Conservation (phyloP, 306 rosid genomes). For the Prunus salicina region DNA sequence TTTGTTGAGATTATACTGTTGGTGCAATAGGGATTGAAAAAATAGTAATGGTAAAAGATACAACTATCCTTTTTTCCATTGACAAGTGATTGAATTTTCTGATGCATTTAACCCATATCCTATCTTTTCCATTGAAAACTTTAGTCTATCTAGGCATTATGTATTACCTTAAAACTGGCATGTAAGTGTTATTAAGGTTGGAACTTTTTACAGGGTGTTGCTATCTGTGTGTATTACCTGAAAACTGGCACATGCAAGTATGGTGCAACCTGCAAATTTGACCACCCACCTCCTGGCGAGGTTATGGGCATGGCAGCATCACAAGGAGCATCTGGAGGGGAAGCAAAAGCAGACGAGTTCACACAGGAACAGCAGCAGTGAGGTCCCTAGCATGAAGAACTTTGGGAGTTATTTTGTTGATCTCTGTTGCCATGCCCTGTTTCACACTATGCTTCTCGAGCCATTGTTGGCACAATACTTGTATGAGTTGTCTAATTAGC, state of each 20-base stretch:
- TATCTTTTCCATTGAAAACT: not conserved
- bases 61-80: not conserved
- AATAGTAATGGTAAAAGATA: not conserved
- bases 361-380: conserved; percentile 17
- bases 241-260: conserved; percentile 94
- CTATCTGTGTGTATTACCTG: conserved; percentile 78
- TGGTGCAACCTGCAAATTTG: conserved; percentile 88
- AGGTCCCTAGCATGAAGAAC: conserved; percentile 17
- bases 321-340: conserved; percentile 50
- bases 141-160: not conserved
- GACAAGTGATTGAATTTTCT: not conserved
- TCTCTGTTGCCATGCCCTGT: not conserved
- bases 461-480: not conserved
- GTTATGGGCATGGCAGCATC: conserved; percentile 63
- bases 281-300: conserved; percentile 98
- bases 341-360: conserved; percentile 26
- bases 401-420: not conserved
- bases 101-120: not conserved
- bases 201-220: conserved; percentile 59
- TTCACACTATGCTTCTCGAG: not conserved
- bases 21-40: not conserved
- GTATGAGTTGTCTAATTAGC: not conserved
- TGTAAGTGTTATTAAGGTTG: not conserved
- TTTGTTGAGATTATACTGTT: not conserved
- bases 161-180: not conserved